These are phyloP conservation scores for Agapanthus africanus DNA, from an alignment of 106 monocot genomes.

Conservation along the genomic window DNA sequence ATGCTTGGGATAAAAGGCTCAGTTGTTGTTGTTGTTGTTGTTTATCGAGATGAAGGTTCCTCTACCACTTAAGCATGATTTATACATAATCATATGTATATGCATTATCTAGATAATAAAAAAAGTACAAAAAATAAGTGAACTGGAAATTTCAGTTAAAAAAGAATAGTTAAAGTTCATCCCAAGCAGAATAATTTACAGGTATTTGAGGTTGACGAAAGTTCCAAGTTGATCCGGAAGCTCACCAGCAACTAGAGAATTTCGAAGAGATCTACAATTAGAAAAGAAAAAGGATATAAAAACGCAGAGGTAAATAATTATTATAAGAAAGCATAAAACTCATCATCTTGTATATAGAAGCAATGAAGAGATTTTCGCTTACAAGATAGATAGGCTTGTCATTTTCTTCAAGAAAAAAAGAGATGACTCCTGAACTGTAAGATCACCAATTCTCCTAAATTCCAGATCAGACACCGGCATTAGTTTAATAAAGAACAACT, in stretches of 20 bases:
- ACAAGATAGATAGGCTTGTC: conserved; percentile 22
- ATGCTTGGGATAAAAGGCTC: too few relatives aligned
- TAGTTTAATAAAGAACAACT: neutral
- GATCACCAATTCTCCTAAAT: conserved; percentile 19
- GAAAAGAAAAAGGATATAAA: conserved; percentile 5
- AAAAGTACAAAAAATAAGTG: neutral
- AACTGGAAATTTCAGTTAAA: neutral
- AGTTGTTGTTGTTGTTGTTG: too few relatives aligned
- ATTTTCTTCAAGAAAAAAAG: conserved; percentile 18
- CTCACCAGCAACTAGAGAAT: conserved; percentile 10
- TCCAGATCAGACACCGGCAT: neutral
- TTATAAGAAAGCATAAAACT: neutral
- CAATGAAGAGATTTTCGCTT: conserved; percentile 3
- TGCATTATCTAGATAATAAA: too few relatives aligned
- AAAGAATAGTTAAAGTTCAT: neutral
- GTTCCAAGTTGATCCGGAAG: conserved; percentile 7
- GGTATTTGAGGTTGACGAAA: conserved; percentile 15
- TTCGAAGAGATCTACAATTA: conserved; percentile 22
- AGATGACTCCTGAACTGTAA: conserved; percentile 4
- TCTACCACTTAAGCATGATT: too few relatives aligned
- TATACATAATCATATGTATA: too few relatives aligned
- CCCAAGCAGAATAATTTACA: conserved; percentile 11
- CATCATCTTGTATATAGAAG: neutral
- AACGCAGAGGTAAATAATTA: neutral
- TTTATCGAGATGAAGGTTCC: too few relatives aligned